A percentile compares a stretch with the other conserved stretches of the same genome.
Conservation (phyloP, 75 land plant species). For the Cupressus sempervirens region DNA sequence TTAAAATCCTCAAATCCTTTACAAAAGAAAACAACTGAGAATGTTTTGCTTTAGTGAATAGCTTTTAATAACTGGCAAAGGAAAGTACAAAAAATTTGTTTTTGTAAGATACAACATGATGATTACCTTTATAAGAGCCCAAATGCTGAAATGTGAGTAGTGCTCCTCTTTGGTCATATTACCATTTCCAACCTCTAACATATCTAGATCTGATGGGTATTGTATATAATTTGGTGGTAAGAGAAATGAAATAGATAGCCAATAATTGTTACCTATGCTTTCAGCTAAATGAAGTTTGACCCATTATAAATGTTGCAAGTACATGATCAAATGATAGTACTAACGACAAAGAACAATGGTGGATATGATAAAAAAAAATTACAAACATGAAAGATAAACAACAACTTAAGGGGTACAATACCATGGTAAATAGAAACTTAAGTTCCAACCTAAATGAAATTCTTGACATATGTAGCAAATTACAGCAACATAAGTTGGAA, state of each 20-base stretch:
- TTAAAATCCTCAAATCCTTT: not conserved
- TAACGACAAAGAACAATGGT: not conserved
- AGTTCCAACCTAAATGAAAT: not conserved
- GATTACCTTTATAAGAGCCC: constrained; percentile 44
- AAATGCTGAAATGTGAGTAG: constrained; percentile 39
- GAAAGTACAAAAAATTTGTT: too few species aligned
- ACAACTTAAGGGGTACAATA: not conserved
- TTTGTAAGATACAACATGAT: not conserved
- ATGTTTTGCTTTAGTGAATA: not conserved
- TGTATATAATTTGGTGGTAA: not conserved
- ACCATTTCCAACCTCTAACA: constrained; percentile 39
- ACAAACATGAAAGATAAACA: not conserved
- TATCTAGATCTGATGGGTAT: constrained; percentile 5
- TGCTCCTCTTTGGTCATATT: constrained; percentile 41
- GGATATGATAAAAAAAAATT: not conserved
- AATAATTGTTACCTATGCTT: too few species aligned
- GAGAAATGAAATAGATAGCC: not conserved
- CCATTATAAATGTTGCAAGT: not conserved
- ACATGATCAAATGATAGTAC: not conserved
- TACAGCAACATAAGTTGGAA: not conserved
- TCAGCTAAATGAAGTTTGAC: too few species aligned
- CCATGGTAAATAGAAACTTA: not conserved
- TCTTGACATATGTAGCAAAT: not conserved
- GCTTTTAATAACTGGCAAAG: too few species aligned
- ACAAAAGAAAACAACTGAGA: not conserved